Percentiles rank a stretch among this genome's conserved stretches.
Evolutionary conservation across 306 rosid species (phyloP).

Genomic region (Lithocarpus polystachyus): DNA sequence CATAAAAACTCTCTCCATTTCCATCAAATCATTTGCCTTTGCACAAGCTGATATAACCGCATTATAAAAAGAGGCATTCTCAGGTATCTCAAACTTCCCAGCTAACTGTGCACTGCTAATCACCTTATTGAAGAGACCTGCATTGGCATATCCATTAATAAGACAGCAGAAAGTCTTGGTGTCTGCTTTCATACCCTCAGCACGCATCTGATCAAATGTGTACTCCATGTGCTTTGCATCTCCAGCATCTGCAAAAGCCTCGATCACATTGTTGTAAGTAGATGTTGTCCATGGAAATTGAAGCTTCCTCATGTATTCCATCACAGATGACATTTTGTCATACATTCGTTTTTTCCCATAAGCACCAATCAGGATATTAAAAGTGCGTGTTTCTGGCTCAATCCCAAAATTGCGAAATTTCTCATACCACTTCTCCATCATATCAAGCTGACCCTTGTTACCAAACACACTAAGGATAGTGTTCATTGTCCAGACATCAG

Average conservation of each 20-base stretch:
- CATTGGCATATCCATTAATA: constrained; percentile 86
- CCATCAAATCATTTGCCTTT: constrained; percentile 85
- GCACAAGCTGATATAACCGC: constrained; percentile 85
- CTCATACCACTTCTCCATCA: constrained; percentile 97
- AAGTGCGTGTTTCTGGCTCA: constrained; percentile 96
- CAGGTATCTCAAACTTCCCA: constrained; percentile 73
- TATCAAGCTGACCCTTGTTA: constrained; percentile 78
- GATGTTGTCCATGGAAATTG: constrained; percentile 96
- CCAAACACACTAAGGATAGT: constrained; percentile 85
- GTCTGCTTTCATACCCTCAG: constrained; percentile 93
- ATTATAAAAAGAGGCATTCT: constrained; percentile 69
- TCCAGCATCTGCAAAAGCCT: constrained; percentile 87
- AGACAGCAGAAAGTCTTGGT: constrained; percentile 95
- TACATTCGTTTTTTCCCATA: constrained; percentile 91
- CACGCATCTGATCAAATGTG: constrained; percentile 94
- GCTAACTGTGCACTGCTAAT: constrained; percentile 75
- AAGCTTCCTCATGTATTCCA: constrained; percentile 98
- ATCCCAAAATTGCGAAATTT: constrained; percentile 84
- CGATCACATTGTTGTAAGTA: constrained; percentile 92
- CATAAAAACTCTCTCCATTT: constrained; percentile 84
- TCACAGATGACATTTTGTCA: constrained; percentile 94
- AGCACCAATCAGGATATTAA: constrained; percentile 85
- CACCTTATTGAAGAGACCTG: constrained; percentile 95
- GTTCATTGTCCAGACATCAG: constrained; percentile 99
- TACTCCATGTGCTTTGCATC: constrained; percentile 91